A percentile compares a stretch with the other conserved stretches of the same genome.
These are phyloP conservation scores for Tolypocladium ovalisporum DNA, from an alignment of 2,329 filamentous ascomycete species.

Conservation along the genomic window DNA sequence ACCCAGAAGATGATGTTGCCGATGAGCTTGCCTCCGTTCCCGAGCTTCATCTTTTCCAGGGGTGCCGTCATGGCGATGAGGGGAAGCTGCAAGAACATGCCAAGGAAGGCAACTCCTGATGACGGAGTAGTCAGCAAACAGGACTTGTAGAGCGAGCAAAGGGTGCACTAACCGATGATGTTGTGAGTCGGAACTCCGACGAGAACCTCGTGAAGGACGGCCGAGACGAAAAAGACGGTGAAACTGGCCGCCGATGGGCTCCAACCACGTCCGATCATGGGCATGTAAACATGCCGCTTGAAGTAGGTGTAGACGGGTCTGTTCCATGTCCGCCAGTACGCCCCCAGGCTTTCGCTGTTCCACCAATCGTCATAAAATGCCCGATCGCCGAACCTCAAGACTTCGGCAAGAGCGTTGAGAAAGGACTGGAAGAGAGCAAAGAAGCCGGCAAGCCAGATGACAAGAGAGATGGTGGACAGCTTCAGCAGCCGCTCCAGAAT, in stretches of 20 bases:
- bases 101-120: slow-evolving; percentile 76
- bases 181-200: slow-evolving; percentile 95
- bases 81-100: slow-evolving; percentile 89
- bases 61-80: slow-evolving; percentile 73
- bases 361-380: slow-evolving; percentile 98
- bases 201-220: slow-evolving; percentile 79
- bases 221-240: slow-evolving; percentile 80
- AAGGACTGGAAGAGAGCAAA: slow-evolving; percentile 92
- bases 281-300: slow-evolving; percentile 85
- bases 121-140: slow-evolving; percentile 4
- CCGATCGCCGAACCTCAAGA: slow-evolving; percentile 82
- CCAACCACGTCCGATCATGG: slow-evolving; percentile 76
- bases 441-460: slow-evolving; percentile 97
- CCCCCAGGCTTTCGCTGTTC: slow-evolving; percentile 78
- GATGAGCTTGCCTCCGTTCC: slow-evolving; percentile 59
- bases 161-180: slow-evolving; percentile 54
- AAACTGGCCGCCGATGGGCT: slow-evolving; percentile 59
- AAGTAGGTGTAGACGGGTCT: slow-evolving; percentile 96
- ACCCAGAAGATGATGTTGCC: slow-evolving; percentile 97
- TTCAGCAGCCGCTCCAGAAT: slow-evolving; percentile 90
- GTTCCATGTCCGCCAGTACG: slow-evolving; percentile 96
- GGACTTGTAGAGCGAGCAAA: neutral
- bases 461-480: slow-evolving; percentile 84
- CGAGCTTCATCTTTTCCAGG: slow-evolving; percentile 66
- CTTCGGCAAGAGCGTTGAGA: slow-evolving; percentile 81